Conservation (phyloP, 1,139 yeast genomes). For the Pichia sorboxylosa region DNA sequence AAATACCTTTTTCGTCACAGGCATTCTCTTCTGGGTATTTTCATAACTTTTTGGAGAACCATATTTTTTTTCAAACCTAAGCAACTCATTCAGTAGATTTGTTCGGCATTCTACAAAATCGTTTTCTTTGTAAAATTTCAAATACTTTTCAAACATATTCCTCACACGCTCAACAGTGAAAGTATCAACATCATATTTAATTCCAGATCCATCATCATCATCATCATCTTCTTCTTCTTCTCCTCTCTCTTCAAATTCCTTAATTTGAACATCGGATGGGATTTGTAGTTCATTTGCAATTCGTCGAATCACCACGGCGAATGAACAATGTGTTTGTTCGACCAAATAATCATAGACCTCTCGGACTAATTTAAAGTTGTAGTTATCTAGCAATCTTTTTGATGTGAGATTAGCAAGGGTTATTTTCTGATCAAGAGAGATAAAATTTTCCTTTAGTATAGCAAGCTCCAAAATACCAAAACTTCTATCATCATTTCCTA, state of each 20-base stretch:
- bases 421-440: constrained; percentile 19
- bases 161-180: constrained; percentile 47
- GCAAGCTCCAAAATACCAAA: constrained; percentile 52
- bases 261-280: constrained; percentile 44
- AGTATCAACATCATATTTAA: too few species aligned
- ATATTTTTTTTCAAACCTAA: constrained; percentile 50
- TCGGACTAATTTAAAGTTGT: constrained; percentile 48
- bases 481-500: constrained; percentile 64
- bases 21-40: constrained; percentile 38
- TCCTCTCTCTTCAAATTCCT: constrained; percentile 27
- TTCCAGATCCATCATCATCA: too few species aligned
- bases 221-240: constrained; percentile 35
- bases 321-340: constrained; percentile 18
- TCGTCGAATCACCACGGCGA: constrained; percentile 35
- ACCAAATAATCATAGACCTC: constrained; percentile 36
- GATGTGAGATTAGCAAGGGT: constrained; percentile 37
- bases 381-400: constrained; percentile 48
- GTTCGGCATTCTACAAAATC: constrained; percentile 32
- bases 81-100: constrained; percentile 50
- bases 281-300: constrained; percentile 65
- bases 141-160: constrained; percentile 44
- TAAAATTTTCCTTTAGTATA: constrained; percentile 24
- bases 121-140: constrained; percentile 30
- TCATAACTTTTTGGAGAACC: constrained; percentile 37
- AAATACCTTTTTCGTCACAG: constrained; percentile 42